Percentiles rank a stretch among this genome's conserved stretches.
Evolutionary conservation across 305 asterid genomes (phyloP).

Genomic region (Fraxinus dipetala): DNA sequence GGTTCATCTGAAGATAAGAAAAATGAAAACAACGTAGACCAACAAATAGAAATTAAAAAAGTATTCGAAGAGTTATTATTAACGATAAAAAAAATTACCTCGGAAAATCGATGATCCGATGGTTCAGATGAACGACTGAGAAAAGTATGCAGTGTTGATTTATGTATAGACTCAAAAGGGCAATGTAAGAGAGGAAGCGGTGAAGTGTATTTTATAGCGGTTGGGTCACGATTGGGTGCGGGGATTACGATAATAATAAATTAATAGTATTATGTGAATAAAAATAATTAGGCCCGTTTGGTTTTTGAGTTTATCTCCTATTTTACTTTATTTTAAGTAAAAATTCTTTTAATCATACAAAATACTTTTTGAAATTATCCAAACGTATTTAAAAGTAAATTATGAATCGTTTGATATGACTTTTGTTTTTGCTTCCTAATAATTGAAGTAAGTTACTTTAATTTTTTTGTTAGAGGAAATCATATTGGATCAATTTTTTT

Average conservation of each 20-base stretch:
- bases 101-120: conserved; percentile 21
- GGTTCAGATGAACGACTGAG: conserved; percentile 20
- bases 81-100: conserved; percentile 11
- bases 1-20: not conserved
- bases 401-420: no score
- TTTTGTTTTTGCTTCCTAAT: not conserved
- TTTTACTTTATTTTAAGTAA: no score
- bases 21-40: not conserved
- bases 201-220: conserved; percentile 20
- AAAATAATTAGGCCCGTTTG: no score
- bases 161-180: not conserved
- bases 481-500: not conserved
- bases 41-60: not conserved
- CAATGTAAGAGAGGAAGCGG: conserved; percentile 13
- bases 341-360: no score
- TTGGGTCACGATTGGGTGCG: conserved; percentile 15
- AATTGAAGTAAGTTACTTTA: no score
- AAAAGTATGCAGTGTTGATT: not conserved
- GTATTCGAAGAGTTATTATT: not conserved
- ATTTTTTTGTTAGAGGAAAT: no score
- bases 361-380: not conserved
- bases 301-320: no score
- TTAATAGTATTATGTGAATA: no score
- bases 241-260: not conserved
- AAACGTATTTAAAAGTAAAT: no score